phyloP scores from a whole-genome alignment of 306 rosid species.

The Vigna hirtella region DNA sequence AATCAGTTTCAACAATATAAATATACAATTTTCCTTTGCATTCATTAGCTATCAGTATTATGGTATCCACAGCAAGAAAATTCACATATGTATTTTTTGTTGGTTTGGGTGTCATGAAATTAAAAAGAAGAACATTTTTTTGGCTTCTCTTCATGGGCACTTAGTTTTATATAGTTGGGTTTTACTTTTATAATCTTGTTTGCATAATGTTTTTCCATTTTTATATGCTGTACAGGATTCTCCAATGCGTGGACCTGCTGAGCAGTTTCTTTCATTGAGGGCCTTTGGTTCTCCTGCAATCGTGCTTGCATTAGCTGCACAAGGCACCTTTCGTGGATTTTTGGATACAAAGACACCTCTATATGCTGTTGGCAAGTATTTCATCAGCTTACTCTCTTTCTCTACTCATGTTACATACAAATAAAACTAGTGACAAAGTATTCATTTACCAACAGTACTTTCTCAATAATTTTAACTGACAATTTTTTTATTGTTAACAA shows the following conservation, averaged over 20 bases:
- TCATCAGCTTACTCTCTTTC: constrained; percentile 40
- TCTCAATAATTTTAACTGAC: constrained; percentile 27
- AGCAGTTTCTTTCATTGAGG: constrained; percentile 82
- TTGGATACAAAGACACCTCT: constrained; percentile 92
- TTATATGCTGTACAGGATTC: constrained; percentile 72
- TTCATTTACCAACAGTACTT: constrained; percentile 8
- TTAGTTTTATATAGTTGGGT: constrained; percentile 18
- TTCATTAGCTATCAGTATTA: constrained; percentile 10
- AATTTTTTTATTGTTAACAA: not conserved
- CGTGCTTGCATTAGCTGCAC: constrained; percentile 94
- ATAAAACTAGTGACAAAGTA: not conserved
- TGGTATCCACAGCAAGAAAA: not conserved
- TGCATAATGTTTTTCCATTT: constrained; percentile 19
- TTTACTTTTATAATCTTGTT: constrained; percentile 6
- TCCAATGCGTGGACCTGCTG: constrained; percentile 83
- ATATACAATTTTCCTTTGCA: constrained; percentile 13
- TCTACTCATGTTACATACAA: constrained; percentile 8
- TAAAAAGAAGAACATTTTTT: not conserved
- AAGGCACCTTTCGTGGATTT: constrained; percentile 96
- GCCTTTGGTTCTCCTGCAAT: constrained; percentile 93
- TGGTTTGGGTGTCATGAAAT: constrained; percentile 25
- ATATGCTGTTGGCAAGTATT: constrained; percentile 83
- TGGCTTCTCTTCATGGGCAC: constrained; percentile 1
- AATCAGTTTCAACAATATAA: constrained; percentile 27
- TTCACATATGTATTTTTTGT: constrained; percentile 6